phyloP scores from a whole-genome alignment of 140 eudicot genomes.

The Bidens hawaiensis region DNA sequence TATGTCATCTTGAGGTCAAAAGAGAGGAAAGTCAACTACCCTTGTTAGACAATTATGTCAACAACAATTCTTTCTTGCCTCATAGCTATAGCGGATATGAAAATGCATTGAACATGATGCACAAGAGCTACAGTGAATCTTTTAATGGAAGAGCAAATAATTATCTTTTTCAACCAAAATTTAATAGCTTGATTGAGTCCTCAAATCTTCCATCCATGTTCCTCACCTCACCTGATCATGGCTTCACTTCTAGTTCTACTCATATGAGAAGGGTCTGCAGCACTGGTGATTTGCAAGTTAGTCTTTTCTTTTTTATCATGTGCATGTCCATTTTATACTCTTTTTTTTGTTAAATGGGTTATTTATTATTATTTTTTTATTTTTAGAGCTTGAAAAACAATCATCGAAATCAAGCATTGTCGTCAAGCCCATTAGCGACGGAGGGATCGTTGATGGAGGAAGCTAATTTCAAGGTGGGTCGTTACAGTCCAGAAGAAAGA shows the following conservation, averaged over 20 bases:
- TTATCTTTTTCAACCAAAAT: conserved; percentile 39
- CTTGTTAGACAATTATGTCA: conserved; percentile 25
- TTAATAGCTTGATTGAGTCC: conserved; percentile 44
- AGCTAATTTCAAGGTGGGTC: conserved; percentile 67
- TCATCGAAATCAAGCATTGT: conserved; percentile 35
- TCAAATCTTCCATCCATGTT: conserved; percentile 31
- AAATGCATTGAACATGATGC: conserved; percentile 56
- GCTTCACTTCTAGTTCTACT: conserved; percentile 37
- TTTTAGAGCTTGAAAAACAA: conserved; percentile 43
- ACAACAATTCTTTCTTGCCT: conserved; percentile 20
- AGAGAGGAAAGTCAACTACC: conserved; percentile 52
- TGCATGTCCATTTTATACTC: background rate
- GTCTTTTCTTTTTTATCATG: conserved; percentile 12
- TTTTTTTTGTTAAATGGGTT: conserved; percentile 2
- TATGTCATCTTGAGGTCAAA: conserved; percentile 44
- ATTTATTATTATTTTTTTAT: background rate
- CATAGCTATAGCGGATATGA: conserved; percentile 33
- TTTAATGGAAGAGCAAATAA: conserved; percentile 45
- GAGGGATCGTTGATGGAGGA: conserved; percentile 68
- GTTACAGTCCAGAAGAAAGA: conserved; percentile 79
- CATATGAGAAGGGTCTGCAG: conserved; percentile 89
- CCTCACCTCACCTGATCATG: conserved; percentile 39
- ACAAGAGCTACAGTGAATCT: conserved; percentile 64
- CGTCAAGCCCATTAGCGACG: conserved; percentile 57
- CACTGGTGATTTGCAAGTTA: conserved; percentile 85